These are phyloP conservation scores for Tirmania nivea DNA, from an alignment of 495 filamentous ascomycete genomes.

Conservation along the genomic window DNA sequence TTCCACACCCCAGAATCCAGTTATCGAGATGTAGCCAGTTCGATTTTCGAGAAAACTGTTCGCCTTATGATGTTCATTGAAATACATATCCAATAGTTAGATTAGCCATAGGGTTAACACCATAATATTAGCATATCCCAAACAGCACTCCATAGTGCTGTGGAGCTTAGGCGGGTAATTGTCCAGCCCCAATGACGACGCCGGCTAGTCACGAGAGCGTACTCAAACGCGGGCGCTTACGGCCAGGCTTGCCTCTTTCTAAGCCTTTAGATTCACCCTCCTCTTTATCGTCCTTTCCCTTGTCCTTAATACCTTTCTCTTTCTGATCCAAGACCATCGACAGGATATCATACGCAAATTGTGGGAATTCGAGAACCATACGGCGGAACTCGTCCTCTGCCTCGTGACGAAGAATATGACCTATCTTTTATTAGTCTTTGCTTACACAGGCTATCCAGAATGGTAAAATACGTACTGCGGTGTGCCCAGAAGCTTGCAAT, in stretches of 20 bases:
- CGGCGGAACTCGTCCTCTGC: constrained; percentile 59
- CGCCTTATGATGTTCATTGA: no score
- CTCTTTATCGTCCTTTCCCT: constrained; percentile 15
- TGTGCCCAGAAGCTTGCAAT: constrained; percentile 83
- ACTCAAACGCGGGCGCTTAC: constrained; percentile 27
- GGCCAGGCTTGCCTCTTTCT: constrained; percentile 15
- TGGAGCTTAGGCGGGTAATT: no score
- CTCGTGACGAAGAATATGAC: constrained; percentile 57
- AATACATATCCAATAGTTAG: no score
- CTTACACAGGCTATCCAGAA: neutral
- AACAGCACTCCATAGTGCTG: no score
- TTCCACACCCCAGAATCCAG: no score
- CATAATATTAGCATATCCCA: no score
- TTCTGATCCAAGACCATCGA: constrained; percentile 41
- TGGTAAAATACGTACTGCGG: constrained; percentile 24
- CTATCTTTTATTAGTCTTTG: constrained; percentile 5
- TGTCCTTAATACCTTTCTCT: constrained; percentile 30
- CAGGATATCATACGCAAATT: constrained; percentile 83
- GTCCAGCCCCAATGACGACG: neutral
- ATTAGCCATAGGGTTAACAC: no score
- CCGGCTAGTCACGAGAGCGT: constrained; percentile 5
- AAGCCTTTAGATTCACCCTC: constrained; percentile 13
- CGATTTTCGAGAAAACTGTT: no score
- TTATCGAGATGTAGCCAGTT: no score
- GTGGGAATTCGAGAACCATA: constrained; percentile 72